Base-by-base conservation (phyloP, 1,284 basidiomycete genomes). In the Mycena citricolor region DNA sequence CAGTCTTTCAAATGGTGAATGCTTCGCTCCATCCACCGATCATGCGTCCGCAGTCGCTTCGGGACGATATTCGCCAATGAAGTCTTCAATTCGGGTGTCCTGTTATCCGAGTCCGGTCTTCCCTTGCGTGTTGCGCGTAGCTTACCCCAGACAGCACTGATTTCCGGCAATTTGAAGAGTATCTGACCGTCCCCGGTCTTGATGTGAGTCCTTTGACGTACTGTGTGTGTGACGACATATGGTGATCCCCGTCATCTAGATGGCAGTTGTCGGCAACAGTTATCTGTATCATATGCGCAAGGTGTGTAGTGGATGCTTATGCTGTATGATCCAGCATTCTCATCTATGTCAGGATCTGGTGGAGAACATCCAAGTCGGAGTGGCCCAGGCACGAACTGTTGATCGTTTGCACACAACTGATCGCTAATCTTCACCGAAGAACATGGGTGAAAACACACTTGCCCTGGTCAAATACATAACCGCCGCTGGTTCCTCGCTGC, bases 51-150 rank as follows among this genome's bases (percentile, higher is more conserved):
- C 45, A 86, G 87, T 57, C 95, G 93, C 0, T 90, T 87, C 44
- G 97, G 93, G 1, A 94, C 92, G 0, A 81, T 97, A 45, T 78
- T 93, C 32, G 95, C 95, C 8, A 92, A 91, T 54, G 97, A 99
- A 51, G 79, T 99, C 22, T 99, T 99, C 67, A 84, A 83, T 39
- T 95, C 91, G 0, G 95, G 95, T 0, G 79, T 98, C 44, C 76
- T 99, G 39, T 70, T 97, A 34, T 94, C 89, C 8, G 93, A 97
- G 88, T 92, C 59, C 51, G 84, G 73, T 1, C 8, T 23, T 30
- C 39, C 30, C 36, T 26, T 29, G 14, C 26, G 31, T 49, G 21
- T 35, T 32, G 24, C 13, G 21, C n/a, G 16, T 4, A 14, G 19
- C 14, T 23, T 21, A 13, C 13, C 10, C 10, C 23, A 34, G 20